These are phyloP conservation scores for Croton laevigatus DNA, from an alignment of 441 rosid species.

Conservation along the genomic window DNA sequence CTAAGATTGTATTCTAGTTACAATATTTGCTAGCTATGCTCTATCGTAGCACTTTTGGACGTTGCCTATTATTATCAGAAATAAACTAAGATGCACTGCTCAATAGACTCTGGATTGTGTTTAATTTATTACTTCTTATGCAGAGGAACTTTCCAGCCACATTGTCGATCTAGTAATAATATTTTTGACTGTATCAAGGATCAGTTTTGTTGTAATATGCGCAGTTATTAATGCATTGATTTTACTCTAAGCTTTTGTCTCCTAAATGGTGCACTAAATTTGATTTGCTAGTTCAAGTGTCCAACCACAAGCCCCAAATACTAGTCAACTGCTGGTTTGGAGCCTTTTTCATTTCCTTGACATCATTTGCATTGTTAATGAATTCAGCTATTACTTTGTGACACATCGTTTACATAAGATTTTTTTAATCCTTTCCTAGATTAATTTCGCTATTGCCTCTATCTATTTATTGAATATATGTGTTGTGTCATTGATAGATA, in stretches of 20 bases:
- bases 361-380: not conserved
- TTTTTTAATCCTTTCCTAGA: not conserved
- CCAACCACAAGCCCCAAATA: not conserved
- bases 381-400: not conserved
- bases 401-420: not conserved
- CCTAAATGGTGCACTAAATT: not conserved
- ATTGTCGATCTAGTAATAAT: constrained; percentile 62
- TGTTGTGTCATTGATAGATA: constrained; percentile 44
- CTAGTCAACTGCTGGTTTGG: not conserved
- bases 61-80: not conserved
- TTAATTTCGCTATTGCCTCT: not conserved
- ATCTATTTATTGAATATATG: not conserved
- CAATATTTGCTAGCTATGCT: too few relatives aligned
- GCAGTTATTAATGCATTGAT: too few relatives aligned
- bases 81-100: not conserved
- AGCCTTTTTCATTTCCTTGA: not conserved
- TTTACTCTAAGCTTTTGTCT: not conserved
- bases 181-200: too few relatives aligned
- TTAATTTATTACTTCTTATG: constrained; percentile 11
- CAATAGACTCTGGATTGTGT: not conserved
- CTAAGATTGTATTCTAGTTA: not conserved
- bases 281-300: not conserved
- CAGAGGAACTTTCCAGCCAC: constrained; percentile 86
- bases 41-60: too few relatives aligned
- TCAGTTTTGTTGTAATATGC: too few relatives aligned